Evolutionary conservation across 768 basidiomycete genomes (phyloP).

Genomic region (Boletellus emodensis): DNA sequence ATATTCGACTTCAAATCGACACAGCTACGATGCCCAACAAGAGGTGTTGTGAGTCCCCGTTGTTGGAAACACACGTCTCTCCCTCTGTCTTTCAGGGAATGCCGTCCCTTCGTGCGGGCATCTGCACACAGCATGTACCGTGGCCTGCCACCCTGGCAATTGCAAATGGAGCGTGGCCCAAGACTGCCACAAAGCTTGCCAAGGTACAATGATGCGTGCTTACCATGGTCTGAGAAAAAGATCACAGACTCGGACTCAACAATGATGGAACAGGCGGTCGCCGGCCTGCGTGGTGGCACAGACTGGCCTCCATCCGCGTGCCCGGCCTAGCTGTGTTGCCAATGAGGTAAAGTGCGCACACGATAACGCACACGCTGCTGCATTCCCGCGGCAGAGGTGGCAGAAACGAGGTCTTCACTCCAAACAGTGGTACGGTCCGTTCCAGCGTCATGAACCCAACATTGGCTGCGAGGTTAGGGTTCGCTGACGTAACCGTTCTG

Average conservation of each 20-base stretch:
- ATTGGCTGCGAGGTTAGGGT: constrained; percentile 21
- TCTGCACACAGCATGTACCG: constrained; percentile 3
- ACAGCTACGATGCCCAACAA: no score
- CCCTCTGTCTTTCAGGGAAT: no score
- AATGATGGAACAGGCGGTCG: neutral
- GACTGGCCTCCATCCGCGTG: neutral
- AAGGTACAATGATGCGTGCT: neutral
- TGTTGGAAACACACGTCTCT: no score
- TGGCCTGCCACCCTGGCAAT: constrained; percentile 6
- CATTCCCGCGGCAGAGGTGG: neutral
- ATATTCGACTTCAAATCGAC: no score
- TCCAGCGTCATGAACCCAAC: constrained; percentile 7
- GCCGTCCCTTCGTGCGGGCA: no score
- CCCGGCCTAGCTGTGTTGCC: constrained; percentile 6
- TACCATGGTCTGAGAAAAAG: constrained; percentile 1
- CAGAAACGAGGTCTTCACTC: neutral
- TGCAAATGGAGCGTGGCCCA: constrained; percentile 5
- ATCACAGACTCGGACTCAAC: neutral
- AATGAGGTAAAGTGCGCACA: neutral
- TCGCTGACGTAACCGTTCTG: neutral
- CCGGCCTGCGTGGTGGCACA: neutral
- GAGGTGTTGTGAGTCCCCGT: no score
- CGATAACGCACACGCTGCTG: no score
- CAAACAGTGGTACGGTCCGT: no score
- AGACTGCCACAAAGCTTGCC: neutral